A percentile compares a stretch with the other conserved stretches of the same genome.
These are phyloP conservation scores for Geoglossum cookeanum DNA, from an alignment of 2,329 filamentous ascomycete genomes.

Conservation along the genomic window DNA sequence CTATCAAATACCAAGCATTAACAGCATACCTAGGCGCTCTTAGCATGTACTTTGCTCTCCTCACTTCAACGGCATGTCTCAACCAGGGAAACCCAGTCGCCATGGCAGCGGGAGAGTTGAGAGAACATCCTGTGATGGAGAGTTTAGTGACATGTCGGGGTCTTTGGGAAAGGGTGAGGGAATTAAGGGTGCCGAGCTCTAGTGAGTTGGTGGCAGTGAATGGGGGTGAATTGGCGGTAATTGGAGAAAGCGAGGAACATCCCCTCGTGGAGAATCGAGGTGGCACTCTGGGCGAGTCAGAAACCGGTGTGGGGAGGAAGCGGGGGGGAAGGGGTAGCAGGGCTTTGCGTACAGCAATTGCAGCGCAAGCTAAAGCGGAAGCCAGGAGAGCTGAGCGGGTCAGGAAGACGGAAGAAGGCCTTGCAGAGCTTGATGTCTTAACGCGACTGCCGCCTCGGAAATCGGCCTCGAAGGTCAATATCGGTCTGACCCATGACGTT, in stretches of 20 bases:
- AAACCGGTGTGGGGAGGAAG: constrained; percentile 20
- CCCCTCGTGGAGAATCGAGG: background rate
- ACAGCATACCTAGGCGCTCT: constrained; percentile 74
- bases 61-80: constrained; percentile 61
- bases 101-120: constrained; percentile 57
- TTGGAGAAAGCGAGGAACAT: constrained; percentile 11
- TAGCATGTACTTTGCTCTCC: constrained; percentile 82
- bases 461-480: constrained; percentile 22
- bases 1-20: constrained; percentile 60
- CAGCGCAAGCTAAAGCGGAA: constrained; percentile 34
- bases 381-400: constrained; percentile 33
- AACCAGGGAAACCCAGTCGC: constrained; percentile 34
- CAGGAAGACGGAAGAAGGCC: constrained; percentile 43
- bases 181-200: constrained; percentile 35
- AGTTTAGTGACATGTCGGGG: constrained; percentile 60
- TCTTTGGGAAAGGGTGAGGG: constrained; percentile 59
- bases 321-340: constrained; percentile 27
- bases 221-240: constrained; percentile 13
- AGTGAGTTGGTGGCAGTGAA: constrained; percentile 13
- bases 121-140: constrained; percentile 83
- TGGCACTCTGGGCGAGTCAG: background rate
- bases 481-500: constrained; percentile 17
- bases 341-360: constrained; percentile 30
- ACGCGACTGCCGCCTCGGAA: constrained; percentile 27
- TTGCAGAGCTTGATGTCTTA: constrained; percentile 51